Percentiles rank a stretch among this genome's conserved stretches.
These are phyloP conservation scores for Mollisiaceae sp. DNA, from an alignment of 2,329 filamentous ascomycete species.

Conservation along the genomic window DNA sequence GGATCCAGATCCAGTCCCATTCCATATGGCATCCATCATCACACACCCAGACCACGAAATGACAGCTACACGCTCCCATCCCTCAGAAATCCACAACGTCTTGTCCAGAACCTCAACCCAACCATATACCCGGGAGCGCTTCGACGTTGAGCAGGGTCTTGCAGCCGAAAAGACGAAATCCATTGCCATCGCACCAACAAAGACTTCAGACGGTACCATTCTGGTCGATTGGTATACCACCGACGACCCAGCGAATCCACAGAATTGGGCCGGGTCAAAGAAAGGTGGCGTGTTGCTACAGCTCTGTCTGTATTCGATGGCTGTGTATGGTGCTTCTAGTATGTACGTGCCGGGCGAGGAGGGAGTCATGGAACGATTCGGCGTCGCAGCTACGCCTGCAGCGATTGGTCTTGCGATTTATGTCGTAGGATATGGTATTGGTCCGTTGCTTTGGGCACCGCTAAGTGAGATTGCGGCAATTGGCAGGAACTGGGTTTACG, in stretches of 20 bases:
- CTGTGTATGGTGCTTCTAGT: conserved; percentile 55
- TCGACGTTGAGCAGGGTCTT: conserved; percentile 23
- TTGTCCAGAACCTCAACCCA: conserved; percentile 24
- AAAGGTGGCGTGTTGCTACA: conserved; percentile 49
- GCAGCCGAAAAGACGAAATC: conserved; percentile 24
- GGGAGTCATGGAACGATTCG: conserved; percentile 57
- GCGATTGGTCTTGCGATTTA: conserved; percentile 64
- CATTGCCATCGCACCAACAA: conserved; percentile 23
- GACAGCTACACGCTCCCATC: conserved; percentile 5
- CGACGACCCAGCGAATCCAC: conserved; percentile 58
- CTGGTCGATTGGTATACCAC: conserved; percentile 59
- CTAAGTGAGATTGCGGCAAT: conserved; percentile 68
- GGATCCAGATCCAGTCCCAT: conserved; percentile 17
- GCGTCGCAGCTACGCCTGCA: conserved; percentile 55
- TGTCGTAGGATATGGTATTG: conserved; percentile 65
- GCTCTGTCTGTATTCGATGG: conserved; percentile 61
- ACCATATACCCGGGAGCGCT: conserved; percentile 24
- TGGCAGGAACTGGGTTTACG: conserved; percentile 70
- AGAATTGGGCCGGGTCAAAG: conserved; percentile 54
- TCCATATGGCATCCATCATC: conserved; percentile 16
- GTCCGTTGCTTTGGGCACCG: conserved; percentile 67
- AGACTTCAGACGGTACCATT: conserved; percentile 41
- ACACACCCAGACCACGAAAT: conserved; percentile 18
- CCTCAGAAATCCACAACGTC: conserved; percentile 14
- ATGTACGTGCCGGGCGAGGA: conserved; percentile 52